Evolutionary conservation across 2,329 filamentous ascomycete species (phyloP).

Genomic region (Aspergillus tubingensis): DNA sequence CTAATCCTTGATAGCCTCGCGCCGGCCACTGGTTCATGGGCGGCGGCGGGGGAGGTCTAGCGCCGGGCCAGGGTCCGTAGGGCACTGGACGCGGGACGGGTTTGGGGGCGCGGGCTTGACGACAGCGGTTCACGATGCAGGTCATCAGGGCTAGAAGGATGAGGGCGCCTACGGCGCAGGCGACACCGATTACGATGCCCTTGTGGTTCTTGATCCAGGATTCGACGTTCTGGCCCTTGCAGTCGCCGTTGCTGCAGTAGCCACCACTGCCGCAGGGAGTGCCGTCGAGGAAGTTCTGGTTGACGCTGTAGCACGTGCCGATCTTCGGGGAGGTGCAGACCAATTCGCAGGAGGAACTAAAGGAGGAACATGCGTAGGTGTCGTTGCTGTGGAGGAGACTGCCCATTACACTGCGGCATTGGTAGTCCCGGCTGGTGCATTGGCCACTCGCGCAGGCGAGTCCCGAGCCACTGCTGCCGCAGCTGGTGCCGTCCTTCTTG

Average conservation of each 20-base stretch:
- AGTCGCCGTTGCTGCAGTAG: conserved; percentile 74
- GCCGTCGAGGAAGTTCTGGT: conserved; percentile 92
- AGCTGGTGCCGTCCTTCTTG: conserved; percentile 68
- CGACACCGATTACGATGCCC: conserved; percentile 78
- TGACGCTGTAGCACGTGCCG: conserved; percentile 69
- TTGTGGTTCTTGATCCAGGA: conserved; percentile 78
- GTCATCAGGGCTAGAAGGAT: conserved; percentile 67
- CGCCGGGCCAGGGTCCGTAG: conserved; percentile 16
- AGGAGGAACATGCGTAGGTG: conserved; percentile 72
- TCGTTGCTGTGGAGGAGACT: conserved; percentile 71
- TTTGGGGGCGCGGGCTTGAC: conserved; percentile 41
- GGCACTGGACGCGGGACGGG: conserved; percentile 19
- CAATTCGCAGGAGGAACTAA: conserved; percentile 68
- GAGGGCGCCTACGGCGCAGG: conserved; percentile 69
- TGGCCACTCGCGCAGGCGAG: conserved; percentile 87
- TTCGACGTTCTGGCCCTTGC: conserved; percentile 70
- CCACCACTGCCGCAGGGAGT: conserved; percentile 82
- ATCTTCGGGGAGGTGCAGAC: conserved; percentile 70
- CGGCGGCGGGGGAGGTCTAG: conserved; percentile 16
- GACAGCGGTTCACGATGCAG: conserved; percentile 64
- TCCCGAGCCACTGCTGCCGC: conserved; percentile 59
- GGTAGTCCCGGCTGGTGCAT: conserved; percentile 86
- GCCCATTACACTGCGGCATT: conserved; percentile 85
- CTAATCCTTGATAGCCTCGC: conserved; percentile 28
- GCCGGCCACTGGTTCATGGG: conserved; percentile 28